Evolutionary conservation across 2,329 filamentous ascomycete species (phyloP).

Genomic region (Hypoxylon sp.): DNA sequence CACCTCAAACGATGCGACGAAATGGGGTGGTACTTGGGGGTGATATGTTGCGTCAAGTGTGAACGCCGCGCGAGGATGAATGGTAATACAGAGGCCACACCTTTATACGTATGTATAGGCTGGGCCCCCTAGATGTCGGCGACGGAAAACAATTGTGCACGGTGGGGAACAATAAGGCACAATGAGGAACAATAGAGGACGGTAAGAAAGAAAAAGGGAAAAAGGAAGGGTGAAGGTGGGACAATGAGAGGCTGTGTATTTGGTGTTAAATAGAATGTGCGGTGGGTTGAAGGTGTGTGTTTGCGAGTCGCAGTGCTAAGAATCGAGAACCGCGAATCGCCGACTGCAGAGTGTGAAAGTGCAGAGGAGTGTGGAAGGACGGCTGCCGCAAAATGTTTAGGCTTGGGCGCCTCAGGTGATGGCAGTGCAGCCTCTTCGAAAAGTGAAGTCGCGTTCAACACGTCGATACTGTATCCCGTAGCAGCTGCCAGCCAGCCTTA

Average conservation of each 20-base stretch:
- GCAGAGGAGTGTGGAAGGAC: neutral
- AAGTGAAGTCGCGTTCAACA: slow-evolving; percentile 2
- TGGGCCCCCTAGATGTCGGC: neutral
- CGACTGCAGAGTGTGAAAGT: neutral
- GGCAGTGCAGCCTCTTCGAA: neutral
- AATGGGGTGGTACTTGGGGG: neutral
- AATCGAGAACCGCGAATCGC: neutral
- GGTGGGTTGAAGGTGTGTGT: neutral
- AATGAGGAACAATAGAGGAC: neutral
- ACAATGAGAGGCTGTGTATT: neutral
- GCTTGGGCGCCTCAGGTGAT: neutral
- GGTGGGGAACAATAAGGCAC: neutral
- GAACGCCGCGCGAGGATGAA: neutral
- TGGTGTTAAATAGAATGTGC: neutral
- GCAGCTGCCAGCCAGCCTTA: slow-evolving; percentile 14
- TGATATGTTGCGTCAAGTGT: neutral
- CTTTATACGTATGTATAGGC: neutral
- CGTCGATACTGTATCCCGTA: neutral
- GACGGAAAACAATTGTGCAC: neutral
- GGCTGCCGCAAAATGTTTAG: neutral
- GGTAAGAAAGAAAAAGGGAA: neutral
- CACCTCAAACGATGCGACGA: neutral
- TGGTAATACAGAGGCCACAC: neutral
- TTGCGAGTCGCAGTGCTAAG: neutral
- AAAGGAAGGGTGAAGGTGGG: neutral